Evolutionary conservation across 495 filamentous ascomycete species (phyloP).

Genomic region (Lasiosphaeria ovina): DNA sequence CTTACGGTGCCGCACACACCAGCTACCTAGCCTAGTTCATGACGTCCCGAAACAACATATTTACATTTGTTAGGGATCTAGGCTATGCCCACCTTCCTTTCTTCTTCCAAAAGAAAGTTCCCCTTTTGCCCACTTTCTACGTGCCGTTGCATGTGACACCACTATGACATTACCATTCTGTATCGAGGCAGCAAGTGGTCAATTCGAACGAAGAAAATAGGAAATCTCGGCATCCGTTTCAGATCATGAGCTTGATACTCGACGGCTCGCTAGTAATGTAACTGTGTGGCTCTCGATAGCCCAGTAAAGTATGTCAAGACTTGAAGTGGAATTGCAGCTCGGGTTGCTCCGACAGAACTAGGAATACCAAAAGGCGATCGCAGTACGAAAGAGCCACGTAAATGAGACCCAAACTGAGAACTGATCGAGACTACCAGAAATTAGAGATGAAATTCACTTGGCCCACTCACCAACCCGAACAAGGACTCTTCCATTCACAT

Average conservation of each 20-base stretch:
- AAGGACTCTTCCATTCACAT: neutral
- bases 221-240: neutral
- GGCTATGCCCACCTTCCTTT: no score
- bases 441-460: neutral
- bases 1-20: no score
- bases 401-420: neutral
- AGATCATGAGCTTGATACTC: neutral
- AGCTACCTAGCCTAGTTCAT: no score
- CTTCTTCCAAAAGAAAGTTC: no score
- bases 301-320: neutral
- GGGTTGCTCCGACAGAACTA: neutral
- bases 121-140: no score
- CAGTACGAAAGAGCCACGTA: neutral
- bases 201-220: neutral
- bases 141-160: no score
- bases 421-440: neutral
- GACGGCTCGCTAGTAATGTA: neutral
- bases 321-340: neutral
- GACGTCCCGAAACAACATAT: no score
- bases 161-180: neutral
- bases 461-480: neutral
- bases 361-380: neutral
- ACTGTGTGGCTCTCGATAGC: neutral
- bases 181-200: neutral
- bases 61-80: no score